Evolutionary conservation across 768 basidiomycete genomes (phyloP), one percentile per base, ranked within the genome.

Genomic region (Tephrocybe rancida): DNA sequence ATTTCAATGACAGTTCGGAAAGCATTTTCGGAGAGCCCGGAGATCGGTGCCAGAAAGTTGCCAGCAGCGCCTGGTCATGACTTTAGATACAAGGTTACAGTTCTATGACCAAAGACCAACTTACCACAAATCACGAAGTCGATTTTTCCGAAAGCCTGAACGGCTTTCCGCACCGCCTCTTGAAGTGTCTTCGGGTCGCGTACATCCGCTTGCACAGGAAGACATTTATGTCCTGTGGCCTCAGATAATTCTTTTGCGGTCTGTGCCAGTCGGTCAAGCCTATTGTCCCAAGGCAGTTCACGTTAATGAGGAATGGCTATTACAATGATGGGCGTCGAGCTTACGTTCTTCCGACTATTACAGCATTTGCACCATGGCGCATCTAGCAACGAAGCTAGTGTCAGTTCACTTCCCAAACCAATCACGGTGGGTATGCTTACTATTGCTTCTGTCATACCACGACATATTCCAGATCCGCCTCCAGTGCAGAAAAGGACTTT

Each of bases 71-170:
- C 92, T 94, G 18, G 41, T 39, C 30, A 44, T 24, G 4, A 37
- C 18, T 13, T 19, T 18, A 35, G 13, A 19, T 25, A 32, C 30
- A 21, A 22, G 27, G 38, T n/a, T 5, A 24, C 27, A 16, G 27
- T 8, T 6, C 6, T 21, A 25, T n/a, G 34, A 13, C 4, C 30
- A 29, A 30, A 21, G 38, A 37, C n/a, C n/a, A 25, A 71, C 78
- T 52, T 68, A 90, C 94, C 94, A 65, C 92, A 94, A 50, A 98
- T 91, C 46, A 98, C 95, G 66, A 92, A 96, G 72, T 99, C 95
- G 54, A 99, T 92, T 58, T 78, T 79, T 0, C 95, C 95, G 65
- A 90, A 95, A 59, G 76, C 78, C 56, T 85, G 81, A 16, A 95
- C 81, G 1, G 90, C 83, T 65, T 83, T 80, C 24, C 82, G 70